Conservation (phyloP, 345 rosid species). For the Hirschfeldia incana region DNA sequence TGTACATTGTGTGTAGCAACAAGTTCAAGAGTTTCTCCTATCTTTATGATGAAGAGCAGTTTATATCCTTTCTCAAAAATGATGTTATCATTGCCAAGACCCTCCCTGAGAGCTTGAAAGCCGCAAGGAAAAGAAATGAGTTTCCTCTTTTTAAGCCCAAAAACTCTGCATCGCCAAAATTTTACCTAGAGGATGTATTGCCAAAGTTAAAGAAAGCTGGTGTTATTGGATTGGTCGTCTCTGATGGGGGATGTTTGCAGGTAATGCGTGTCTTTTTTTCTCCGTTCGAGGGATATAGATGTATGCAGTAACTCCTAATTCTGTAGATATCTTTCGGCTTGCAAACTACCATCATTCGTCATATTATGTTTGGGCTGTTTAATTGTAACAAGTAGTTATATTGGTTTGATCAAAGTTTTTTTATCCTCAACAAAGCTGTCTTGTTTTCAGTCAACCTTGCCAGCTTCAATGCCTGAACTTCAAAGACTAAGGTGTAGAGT, state of each 20-base stretch:
- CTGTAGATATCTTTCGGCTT: conserved; percentile 21
- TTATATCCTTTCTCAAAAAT: conserved; percentile 80
- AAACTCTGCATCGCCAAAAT: conserved; percentile 67
- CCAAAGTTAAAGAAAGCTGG: conserved; percentile 68
- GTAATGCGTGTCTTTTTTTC: conserved; percentile 36
- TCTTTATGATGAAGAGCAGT: conserved; percentile 89
- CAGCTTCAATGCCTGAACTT: conserved; percentile 74
- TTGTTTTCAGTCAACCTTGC: conserved; percentile 75
- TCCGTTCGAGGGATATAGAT: not conserved
- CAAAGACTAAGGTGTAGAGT: conserved; percentile 98
- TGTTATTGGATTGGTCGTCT: conserved; percentile 73
- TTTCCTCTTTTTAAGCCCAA: conserved; percentile 75
- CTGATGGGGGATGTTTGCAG: conserved; percentile 94
- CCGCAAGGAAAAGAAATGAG: conserved; percentile 69
- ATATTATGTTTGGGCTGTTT: not conserved
- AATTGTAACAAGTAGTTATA: not conserved
- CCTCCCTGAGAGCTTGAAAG: conserved; percentile 80
- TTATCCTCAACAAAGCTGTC: conserved; percentile 8
- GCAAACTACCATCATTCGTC: conserved; percentile 6
- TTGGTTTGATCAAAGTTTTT: not conserved
- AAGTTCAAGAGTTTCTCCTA: conserved; percentile 97
- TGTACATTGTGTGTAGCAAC: conserved; percentile 46
- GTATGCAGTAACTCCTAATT: not conserved
- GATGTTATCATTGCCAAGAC: conserved; percentile 68
- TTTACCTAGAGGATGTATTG: conserved; percentile 75